Base-by-base conservation (phyloP, 371 early-diverging fungal genomes). In the Mucor racemosus region DNA sequence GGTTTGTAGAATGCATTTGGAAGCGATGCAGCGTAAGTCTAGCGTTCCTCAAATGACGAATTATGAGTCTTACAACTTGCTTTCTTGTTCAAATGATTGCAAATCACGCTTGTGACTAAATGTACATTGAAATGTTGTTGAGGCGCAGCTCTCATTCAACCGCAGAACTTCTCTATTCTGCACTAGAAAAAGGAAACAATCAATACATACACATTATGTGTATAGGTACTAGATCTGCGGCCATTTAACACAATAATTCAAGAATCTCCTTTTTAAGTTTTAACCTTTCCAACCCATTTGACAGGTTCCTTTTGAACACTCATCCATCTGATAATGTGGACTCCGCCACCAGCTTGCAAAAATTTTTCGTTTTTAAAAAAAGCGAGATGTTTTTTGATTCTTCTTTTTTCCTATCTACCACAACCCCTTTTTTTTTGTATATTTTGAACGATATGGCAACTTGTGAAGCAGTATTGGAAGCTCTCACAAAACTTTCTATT, bases 401-500 rank as follows among this genome's bases (percentile, higher is more conserved):
- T 44, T 58, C 26, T 58, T 46, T 46, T 60, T 44, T 44, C 17
- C 33, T 42, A 40, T 42, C 11, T 15, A 4, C 38, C 10, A 17
- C n/a, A 26, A 26, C 39, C 55, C 26, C 26, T n/a, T 55, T 54
- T 69, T 58, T 50, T 66, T 50, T 62, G n/a, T 60, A 53, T 54
- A 31, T 26, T 26, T 26, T 26, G 8, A 53, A 62, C 50, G 63
- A 8, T 42, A 79, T 74, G 76, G 69, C 81, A 48, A 64, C 69
- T 40, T 72, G 55, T 57, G 74, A 75, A 59, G 65, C 75, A 62
- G 80, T 84, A 21, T 61, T 76, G 53, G 77, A 77, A 46, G 56
- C 67, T 11, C 75, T 85, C 42, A 58, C 67, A 60, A 76, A 79
- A 62, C 84, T 83, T 60, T 78, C 76, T 46, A 76, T 85, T 38